A percentile compares a stretch with the other conserved stretches of the same genome.
Evolutionary conservation across 1,284 basidiomycete species (phyloP).

Genomic region (Ustilago loliicola): DNA sequence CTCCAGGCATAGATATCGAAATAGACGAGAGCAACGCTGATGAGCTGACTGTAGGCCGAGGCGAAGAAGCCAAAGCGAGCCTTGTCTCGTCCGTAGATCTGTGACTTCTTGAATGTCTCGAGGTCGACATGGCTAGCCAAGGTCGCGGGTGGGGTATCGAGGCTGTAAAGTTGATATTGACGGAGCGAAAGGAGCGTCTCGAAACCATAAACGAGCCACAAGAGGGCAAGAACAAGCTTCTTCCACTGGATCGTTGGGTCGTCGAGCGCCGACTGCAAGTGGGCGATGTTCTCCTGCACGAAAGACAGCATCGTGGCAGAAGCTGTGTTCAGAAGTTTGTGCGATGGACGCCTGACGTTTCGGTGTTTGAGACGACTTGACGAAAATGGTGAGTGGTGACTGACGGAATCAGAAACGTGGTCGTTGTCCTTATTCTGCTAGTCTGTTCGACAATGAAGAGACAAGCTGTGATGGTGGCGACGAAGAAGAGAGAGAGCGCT

Average conservation of each 20-base stretch:
- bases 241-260: conserved; percentile 78
- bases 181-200: conserved; percentile 88
- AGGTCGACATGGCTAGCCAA: conserved; percentile 80
- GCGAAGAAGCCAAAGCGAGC: conserved; percentile 84
- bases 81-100: conserved; percentile 91
- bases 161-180: conserved; percentile 86
- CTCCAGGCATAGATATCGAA: conserved; percentile 83
- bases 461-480: no score
- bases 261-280: conserved; percentile 55
- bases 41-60: conserved; percentile 79
- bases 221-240: conserved; percentile 79
- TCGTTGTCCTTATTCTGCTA: no score
- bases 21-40: conserved; percentile 81
- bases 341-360: no score
- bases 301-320: conserved; percentile 30
- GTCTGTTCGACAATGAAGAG: no score
- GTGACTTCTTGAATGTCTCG: conserved; percentile 87
- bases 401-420: no score
- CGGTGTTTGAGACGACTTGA: no score
- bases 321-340: no score
- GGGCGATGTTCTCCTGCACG: conserved; percentile 35
- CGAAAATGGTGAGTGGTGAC: no score
- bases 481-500: no score
- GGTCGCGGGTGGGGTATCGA: conserved; percentile 80
- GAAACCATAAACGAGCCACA: conserved; percentile 83